Evolutionary conservation across 164 flowering plant species (phyloP), one percentile per base, ranked within the genome.

Genomic region (Vitis amurensis): DNA sequence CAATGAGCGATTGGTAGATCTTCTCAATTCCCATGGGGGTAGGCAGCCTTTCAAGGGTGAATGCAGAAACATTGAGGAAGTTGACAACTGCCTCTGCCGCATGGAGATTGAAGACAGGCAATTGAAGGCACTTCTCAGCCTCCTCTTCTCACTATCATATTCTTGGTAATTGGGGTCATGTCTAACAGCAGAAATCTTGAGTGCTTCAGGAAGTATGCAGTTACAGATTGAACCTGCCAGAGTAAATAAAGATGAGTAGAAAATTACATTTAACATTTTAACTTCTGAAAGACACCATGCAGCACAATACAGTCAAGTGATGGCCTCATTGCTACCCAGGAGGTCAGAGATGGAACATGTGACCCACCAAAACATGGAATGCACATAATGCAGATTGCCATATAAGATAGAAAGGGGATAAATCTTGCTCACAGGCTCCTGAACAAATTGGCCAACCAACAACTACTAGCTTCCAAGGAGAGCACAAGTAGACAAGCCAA

Each of bases 91-190:
- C 70, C 74, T 79, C 67, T 85, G 88, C 47, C 82, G 69, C 76
- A 67, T 75, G 13, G 88, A 83, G 69, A 83, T 78, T 4, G 88
- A 85, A 13, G 86, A 79, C n/a, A 85, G 70, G 78, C 82, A 73
- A 71, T 71, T 83, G 70, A 83, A 79, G n/a, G 67, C 44, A 60
- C 80, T 77, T 65, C 81, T 77, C 12, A 85, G 74, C 68, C 82
- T 81, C 64, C 64, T 72, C 73, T 76, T 85, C 55, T 83, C 86
- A 64, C 70, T 75, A 7, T 81, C 85, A 16, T 29, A 69, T 5
- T 64, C 68, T 47, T 69, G 66, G 68, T 12, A 59, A 64, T 71
- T 57, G 1, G 82, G 82, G 13, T 83, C 85, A 50, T 82, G 83
- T 63, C 73, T 61, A 13, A 81, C 86, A 2, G 79, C 78, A 9